Conservation (phyloP, 2,329 filamentous ascomycete genomes). For the Cladorrhinum sp. region DNA sequence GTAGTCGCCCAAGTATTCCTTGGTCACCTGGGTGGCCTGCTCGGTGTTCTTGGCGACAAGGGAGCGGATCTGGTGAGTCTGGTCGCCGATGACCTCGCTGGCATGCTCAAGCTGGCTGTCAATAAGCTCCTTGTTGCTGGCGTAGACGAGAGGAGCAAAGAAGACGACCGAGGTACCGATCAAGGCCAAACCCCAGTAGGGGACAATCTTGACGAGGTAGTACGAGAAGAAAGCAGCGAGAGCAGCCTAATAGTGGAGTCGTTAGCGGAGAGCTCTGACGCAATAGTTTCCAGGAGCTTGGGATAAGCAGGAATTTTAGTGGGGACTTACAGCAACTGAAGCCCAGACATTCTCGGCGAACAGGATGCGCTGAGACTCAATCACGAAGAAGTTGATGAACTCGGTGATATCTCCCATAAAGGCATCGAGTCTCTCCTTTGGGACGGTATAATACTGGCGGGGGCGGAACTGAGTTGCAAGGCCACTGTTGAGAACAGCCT, state of each 20-base stretch:
- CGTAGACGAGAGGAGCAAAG: conserved; percentile 62
- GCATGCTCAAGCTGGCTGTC: conserved; percentile 59
- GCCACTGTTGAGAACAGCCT: conserved; percentile 58
- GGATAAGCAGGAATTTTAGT: neutral
- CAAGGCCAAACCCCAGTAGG: conserved; percentile 66
- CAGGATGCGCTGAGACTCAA: conserved; percentile 65
- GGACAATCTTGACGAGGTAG: conserved; percentile 66
- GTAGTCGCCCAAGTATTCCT: conserved; percentile 67
- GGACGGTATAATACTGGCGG: conserved; percentile 64
- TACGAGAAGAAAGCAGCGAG: conserved; percentile 63
- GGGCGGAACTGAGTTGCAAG: conserved; percentile 65
- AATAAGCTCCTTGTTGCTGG: conserved; percentile 67
- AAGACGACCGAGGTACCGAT: conserved; percentile 59
- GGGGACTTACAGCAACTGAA: conserved; percentile 56
- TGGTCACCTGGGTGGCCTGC: conserved; percentile 60
- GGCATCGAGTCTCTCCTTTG: conserved; percentile 59
- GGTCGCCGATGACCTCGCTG: conserved; percentile 56
- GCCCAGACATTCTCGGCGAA: conserved; percentile 65
- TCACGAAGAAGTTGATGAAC: conserved; percentile 69
- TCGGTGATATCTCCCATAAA: conserved; percentile 64
- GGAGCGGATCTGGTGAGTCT: conserved; percentile 60
- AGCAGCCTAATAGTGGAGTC: conserved; percentile 46
- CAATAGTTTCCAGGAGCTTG: conserved; percentile 16
- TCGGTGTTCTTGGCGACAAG: conserved; percentile 63
- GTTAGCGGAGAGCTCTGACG: conserved; percentile 13